Evolutionary conservation across 1,284 basidiomycete species (phyloP).

Genomic region (Vanrija pseudolonga): DNA sequence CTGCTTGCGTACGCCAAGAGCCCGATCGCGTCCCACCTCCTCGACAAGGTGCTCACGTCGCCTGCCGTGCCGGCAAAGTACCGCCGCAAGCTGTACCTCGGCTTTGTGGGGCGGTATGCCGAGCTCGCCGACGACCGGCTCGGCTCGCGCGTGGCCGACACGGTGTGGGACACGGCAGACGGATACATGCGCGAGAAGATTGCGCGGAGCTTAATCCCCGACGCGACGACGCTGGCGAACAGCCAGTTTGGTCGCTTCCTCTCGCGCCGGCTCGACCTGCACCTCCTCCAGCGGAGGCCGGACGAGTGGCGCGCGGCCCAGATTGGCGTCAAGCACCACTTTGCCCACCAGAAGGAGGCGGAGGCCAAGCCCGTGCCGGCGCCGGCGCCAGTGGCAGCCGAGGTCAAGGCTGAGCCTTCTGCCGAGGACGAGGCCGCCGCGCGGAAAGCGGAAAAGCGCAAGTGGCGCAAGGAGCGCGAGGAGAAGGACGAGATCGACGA

Average conservation of each 20-base stretch:
- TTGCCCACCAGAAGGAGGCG: constrained; percentile 43
- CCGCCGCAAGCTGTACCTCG: constrained; percentile 67
- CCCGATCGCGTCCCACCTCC: constrained; percentile 70
- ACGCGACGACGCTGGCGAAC: constrained; percentile 65
- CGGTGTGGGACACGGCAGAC: constrained; percentile 80
- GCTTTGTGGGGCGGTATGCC: constrained; percentile 72
- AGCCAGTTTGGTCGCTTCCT: constrained; percentile 86
- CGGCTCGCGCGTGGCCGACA: constrained; percentile 81
- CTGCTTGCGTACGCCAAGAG: constrained; percentile 66
- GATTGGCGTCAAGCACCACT: constrained; percentile 43
- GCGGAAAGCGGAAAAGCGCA: constrained; percentile 5
- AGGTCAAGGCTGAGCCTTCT: not conserved
- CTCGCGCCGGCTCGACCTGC: constrained; percentile 68
- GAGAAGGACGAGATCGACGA: constrained; percentile 33
- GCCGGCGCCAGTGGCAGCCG: not conserved
- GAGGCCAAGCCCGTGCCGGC: constrained; percentile 3
- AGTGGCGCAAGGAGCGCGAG: constrained; percentile 19
- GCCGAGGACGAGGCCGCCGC: not conserved
- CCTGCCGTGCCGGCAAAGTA: constrained; percentile 62
- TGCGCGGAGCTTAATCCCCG: constrained; percentile 66
- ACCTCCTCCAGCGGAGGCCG: constrained; percentile 69
- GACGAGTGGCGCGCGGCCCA: constrained; percentile 74
- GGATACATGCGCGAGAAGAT: constrained; percentile 92
- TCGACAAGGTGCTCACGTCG: constrained; percentile 73
- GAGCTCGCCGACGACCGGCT: constrained; percentile 77